Evolutionary conservation across 805 yeast genomes (phyloP).

Genomic region (Barnettozyma sp.): DNA sequence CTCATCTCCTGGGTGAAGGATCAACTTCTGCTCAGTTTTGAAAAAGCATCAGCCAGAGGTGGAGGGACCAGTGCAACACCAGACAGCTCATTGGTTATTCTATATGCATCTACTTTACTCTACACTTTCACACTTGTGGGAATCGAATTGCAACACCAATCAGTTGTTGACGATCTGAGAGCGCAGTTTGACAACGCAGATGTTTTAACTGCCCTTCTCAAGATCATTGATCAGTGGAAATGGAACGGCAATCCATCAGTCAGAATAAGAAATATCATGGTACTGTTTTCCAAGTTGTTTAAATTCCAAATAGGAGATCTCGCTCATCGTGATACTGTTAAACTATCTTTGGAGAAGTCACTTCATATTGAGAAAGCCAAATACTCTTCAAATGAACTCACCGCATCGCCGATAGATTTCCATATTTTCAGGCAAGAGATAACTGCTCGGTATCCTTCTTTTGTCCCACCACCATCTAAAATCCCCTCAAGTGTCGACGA

Average conservation of each 20-base stretch:
- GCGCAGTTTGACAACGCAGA: constrained; percentile 27
- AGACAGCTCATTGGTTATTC: constrained; percentile 10
- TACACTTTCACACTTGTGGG: constrained; percentile 11
- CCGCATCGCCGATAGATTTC: constrained; percentile 80
- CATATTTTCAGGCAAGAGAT: constrained; percentile 73
- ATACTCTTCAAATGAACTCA: constrained; percentile 28
- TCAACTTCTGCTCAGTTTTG: constrained; percentile 9
- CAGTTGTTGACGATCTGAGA: constrained; percentile 2
- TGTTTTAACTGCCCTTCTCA: constrained; percentile 38
- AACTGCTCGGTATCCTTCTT: constrained; percentile 68
- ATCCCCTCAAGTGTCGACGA: constrained; percentile 41
- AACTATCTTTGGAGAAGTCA: constrained; percentile 37
- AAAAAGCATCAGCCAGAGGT: constrained; percentile 4
- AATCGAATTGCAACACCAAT: constrained; percentile 6
- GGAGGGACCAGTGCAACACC: too few species aligned
- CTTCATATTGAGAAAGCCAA: constrained; percentile 28
- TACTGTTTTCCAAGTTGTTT: constrained; percentile 46
- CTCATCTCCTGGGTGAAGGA: constrained; percentile 8
- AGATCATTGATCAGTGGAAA: constrained; percentile 60
- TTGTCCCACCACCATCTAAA: constrained; percentile 42
- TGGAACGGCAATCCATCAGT: constrained; percentile 40
- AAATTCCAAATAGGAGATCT: constrained; percentile 58
- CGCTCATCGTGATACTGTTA: constrained; percentile 33
- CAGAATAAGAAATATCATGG: constrained; percentile 51
- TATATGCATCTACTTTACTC: constrained; percentile 12